phyloP scores from a whole-genome alignment of 163 green algal species.

The Chloroidium sp. region DNA sequence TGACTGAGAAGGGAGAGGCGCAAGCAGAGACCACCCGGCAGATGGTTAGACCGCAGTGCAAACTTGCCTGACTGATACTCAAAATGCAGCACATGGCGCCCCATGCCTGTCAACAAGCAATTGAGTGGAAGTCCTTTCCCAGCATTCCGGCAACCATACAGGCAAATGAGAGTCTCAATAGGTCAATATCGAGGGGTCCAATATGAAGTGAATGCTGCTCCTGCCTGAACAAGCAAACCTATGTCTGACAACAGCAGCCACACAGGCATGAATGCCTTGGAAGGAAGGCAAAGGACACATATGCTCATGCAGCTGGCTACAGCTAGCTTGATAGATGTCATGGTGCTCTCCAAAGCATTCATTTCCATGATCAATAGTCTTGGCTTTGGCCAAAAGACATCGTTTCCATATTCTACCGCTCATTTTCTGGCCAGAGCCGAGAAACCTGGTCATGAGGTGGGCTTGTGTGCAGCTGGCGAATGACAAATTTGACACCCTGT shows the following conservation, averaged over 20 bases:
- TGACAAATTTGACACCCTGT: slow-evolving; percentile 50
- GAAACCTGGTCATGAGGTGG: background rate
- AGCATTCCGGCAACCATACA: too few relatives aligned
- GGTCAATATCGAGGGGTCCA: background rate
- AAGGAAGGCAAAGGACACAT: too few relatives aligned
- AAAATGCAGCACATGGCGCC: too few relatives aligned
- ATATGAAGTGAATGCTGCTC: too few relatives aligned
- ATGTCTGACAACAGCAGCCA: too few relatives aligned
- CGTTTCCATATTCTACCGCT: background rate
- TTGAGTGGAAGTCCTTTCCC: too few relatives aligned
- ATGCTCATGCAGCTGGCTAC: background rate
- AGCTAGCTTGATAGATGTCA: background rate
- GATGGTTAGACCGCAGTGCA: slow-evolving; percentile 36
- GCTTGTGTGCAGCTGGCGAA: slow-evolving; percentile 34
- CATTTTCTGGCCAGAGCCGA: background rate
- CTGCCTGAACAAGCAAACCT: too few relatives aligned
- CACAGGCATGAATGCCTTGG: too few relatives aligned
- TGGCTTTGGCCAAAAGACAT: background rate
- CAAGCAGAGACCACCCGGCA: slow-evolving; percentile 59
- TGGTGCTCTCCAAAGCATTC: background rate
- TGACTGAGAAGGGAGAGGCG: slow-evolving; percentile 66
- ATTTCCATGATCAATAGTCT: background rate
- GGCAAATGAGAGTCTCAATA: background rate
- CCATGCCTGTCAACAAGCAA: too few relatives aligned
- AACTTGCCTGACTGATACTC: too few relatives aligned